A percentile compares a stretch with the other conserved stretches of the same genome.
phyloP scores from a whole-genome alignment of 129 eudicot species.

The Tagetes erecta region DNA sequence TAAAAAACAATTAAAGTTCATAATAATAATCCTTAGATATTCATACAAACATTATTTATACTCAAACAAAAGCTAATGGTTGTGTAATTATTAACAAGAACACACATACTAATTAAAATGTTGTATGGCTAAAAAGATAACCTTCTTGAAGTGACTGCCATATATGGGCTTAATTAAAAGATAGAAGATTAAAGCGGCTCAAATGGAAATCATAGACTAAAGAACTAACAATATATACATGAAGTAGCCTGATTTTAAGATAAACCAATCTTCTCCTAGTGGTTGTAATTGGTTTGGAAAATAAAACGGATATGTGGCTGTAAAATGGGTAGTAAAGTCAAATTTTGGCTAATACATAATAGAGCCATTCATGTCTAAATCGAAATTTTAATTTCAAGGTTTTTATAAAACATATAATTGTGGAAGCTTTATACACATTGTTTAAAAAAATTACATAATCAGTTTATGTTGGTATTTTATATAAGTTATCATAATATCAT shows the following conservation, averaged over 20 bases:
- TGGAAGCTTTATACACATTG: too few relatives aligned
- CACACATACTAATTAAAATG: background rate
- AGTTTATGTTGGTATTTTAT: too few relatives aligned
- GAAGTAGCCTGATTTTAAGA: background rate
- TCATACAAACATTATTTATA: background rate
- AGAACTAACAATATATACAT: background rate
- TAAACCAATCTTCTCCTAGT: conserved; percentile 4
- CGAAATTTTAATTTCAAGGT: too few relatives aligned
- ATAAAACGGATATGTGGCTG: background rate
- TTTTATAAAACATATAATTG: too few relatives aligned
- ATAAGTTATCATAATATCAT: too few relatives aligned
- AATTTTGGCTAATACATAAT: background rate
- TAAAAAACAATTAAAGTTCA: background rate
- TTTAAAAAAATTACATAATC: too few relatives aligned
- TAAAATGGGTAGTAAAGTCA: background rate
- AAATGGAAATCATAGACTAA: background rate
- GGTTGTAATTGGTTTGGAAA: conserved; percentile 19
- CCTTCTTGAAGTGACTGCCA: conserved; percentile 30
- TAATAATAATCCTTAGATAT: background rate
- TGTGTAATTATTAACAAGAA: background rate
- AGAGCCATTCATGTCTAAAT: too few relatives aligned
- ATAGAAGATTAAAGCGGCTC: background rate
- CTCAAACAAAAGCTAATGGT: background rate
- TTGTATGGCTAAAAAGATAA: background rate
- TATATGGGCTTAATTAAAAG: background rate